phyloP scores from a whole-genome alignment of 768 basidiomycete species.

The Rhodotorula sphaerocarpa region DNA sequence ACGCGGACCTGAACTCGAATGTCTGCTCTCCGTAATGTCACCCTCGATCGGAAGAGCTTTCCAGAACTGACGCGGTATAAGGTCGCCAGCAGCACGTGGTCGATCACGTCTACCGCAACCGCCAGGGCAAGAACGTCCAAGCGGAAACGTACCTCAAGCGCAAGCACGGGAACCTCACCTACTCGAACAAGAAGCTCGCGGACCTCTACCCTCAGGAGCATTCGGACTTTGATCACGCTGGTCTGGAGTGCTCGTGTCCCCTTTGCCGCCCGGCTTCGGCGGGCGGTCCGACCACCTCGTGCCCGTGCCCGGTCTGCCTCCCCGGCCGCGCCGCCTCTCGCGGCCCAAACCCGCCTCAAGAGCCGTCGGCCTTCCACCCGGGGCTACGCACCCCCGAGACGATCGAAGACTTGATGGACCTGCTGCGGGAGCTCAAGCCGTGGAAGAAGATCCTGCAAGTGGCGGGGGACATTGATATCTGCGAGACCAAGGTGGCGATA shows the following conservation, averaged over 20 bases:
- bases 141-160: too few relatives aligned
- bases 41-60: too few relatives aligned
- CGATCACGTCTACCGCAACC: not conserved
- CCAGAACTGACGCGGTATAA: not conserved
- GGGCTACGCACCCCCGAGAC: not conserved
- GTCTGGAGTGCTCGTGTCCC: too few relatives aligned
- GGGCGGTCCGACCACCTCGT: too few relatives aligned
- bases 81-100: not conserved
- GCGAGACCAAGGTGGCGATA: not conserved
- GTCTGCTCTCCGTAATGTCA: too few relatives aligned
- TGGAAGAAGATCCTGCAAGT: not conserved
- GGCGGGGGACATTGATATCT: not conserved
- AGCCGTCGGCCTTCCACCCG: too few relatives aligned
- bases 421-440: not conserved
- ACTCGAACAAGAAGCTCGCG: not conserved
- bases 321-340: too few relatives aligned
- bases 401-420: not conserved
- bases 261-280: too few relatives aligned
- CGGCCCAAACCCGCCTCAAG: too few relatives aligned
- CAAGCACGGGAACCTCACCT: not conserved
- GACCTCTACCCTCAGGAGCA: too few relatives aligned
- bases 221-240: too few relatives aligned
- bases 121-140: not conserved
- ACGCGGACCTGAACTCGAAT: not conserved
- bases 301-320: not conserved